Conservation (phyloP, 2,329 filamentous ascomycete genomes). For the Botrytis galanthina region DNA sequence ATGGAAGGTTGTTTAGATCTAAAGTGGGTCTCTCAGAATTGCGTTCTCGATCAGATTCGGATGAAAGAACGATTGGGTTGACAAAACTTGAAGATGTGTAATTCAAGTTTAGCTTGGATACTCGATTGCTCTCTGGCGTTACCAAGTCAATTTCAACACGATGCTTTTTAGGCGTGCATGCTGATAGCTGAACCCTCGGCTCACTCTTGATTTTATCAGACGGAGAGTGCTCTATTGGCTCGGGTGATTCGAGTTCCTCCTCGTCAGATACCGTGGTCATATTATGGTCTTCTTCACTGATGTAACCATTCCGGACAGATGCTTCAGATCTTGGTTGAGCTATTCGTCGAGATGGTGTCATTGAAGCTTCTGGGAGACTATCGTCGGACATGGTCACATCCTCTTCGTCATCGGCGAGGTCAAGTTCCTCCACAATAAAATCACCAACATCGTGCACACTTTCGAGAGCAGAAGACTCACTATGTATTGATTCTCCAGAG, state of each 20-base stretch:
- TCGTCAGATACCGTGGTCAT: neutral
- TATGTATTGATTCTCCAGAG: constrained; percentile 32
- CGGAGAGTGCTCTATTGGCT: neutral
- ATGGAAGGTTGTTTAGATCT: constrained; percentile 26
- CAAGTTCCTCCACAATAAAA: constrained; percentile 48
- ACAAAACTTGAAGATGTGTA: neutral
- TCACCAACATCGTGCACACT: constrained; percentile 48
- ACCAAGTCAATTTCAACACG: neutral
- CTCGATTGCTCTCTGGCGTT: constrained; percentile 2
- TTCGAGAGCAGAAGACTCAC: constrained; percentile 25
- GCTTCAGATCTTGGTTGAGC: neutral
- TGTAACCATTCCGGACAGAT: neutral
- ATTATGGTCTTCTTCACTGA: neutral
- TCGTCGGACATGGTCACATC: constrained; percentile 25
- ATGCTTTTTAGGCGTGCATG: neutral
- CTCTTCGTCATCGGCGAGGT: constrained; percentile 33
- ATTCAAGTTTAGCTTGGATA: neutral
- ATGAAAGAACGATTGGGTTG: constrained; percentile 24
- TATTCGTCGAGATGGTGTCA: neutral
- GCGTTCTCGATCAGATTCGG: constrained; percentile 24
- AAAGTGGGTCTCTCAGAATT: neutral
- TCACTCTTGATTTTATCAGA: neutral
- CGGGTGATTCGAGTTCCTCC: neutral
- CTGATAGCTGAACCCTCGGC: neutral
- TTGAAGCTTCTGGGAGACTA: neutral